Conservation (phyloP, 2,329 filamentous ascomycete genomes). For the Pseudocercospora pini-densiflorae region DNA sequence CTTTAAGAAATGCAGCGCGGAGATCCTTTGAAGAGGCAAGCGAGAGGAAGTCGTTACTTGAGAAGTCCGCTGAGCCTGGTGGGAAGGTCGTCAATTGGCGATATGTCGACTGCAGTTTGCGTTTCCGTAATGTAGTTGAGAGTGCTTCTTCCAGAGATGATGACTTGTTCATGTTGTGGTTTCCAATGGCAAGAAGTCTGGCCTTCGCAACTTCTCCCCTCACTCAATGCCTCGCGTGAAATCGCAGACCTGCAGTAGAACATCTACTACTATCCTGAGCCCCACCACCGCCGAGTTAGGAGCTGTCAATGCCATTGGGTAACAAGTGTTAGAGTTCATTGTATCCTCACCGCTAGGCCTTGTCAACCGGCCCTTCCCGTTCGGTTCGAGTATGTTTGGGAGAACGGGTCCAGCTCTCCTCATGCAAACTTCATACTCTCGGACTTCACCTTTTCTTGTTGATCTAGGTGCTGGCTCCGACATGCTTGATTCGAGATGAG, state of each 20-base stretch:
- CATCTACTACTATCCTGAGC: neutral
- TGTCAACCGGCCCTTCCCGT: neutral
- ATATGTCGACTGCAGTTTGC: slow-evolving; percentile 50
- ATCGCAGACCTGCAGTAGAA: neutral
- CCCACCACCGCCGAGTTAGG: neutral
- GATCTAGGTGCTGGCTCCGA: neutral
- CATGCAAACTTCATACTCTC: neutral
- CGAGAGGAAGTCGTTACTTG: slow-evolving; percentile 69
- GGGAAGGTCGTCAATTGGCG: slow-evolving; percentile 54
- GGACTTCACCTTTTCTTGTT: neutral
- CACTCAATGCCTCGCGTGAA: neutral
- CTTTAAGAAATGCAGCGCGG: slow-evolving; percentile 54
- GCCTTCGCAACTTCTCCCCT: neutral
- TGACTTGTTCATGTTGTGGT: slow-evolving; percentile 4
- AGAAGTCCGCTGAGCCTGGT: slow-evolving; percentile 58
- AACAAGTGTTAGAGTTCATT: neutral
- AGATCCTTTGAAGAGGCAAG: slow-evolving; percentile 55
- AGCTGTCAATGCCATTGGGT: slow-evolving; percentile 4
- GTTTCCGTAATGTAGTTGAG: slow-evolving; percentile 41
- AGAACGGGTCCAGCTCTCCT: neutral
- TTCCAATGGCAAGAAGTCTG: neutral
- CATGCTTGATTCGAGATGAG: slow-evolving; percentile 40
- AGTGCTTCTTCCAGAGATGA: slow-evolving; percentile 34
- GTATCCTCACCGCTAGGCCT: slow-evolving; percentile 1
- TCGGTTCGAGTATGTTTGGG: slow-evolving; percentile 2